phyloP scores from a whole-genome alignment of 192 early-diverging fungal species.

The Podila verticillata region DNA sequence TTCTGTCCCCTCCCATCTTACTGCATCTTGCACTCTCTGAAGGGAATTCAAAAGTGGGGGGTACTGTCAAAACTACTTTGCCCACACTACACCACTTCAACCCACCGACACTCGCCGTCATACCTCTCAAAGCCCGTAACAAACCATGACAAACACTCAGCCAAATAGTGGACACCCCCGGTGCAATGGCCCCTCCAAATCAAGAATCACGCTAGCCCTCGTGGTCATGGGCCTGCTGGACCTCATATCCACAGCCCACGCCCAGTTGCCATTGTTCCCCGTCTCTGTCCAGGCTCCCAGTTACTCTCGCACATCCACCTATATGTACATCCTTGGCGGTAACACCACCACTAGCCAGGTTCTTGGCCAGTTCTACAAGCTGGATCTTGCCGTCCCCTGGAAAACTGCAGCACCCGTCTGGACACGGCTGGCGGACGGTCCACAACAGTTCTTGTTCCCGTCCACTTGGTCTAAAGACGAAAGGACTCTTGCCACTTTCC shows the following conservation, averaged over 20 bases:
- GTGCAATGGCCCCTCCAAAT: too few species aligned
- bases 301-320: background rate
- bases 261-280: background rate
- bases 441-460: background rate
- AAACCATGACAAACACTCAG: too few species aligned
- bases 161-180: too few species aligned
- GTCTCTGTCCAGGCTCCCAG: background rate
- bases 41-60: too few species aligned
- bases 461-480: background rate
- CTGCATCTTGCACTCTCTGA: too few species aligned
- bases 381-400: conserved; percentile 6
- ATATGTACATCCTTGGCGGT: background rate
- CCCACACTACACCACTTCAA: too few species aligned
- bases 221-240: too few species aligned
- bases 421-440: background rate
- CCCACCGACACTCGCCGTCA: too few species aligned
- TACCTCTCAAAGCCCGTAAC: too few species aligned
- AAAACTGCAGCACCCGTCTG: background rate
- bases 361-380: background rate
- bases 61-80: too few species aligned
- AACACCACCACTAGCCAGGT: background rate
- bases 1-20: too few species aligned
- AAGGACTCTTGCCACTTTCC: background rate
- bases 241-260: background rate
- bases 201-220: too few species aligned